Evolutionary conservation across 2,329 filamentous ascomycete genomes (phyloP), one percentile per base, ranked within the genome.

Genomic region (Tolypocladium amazonense): DNA sequence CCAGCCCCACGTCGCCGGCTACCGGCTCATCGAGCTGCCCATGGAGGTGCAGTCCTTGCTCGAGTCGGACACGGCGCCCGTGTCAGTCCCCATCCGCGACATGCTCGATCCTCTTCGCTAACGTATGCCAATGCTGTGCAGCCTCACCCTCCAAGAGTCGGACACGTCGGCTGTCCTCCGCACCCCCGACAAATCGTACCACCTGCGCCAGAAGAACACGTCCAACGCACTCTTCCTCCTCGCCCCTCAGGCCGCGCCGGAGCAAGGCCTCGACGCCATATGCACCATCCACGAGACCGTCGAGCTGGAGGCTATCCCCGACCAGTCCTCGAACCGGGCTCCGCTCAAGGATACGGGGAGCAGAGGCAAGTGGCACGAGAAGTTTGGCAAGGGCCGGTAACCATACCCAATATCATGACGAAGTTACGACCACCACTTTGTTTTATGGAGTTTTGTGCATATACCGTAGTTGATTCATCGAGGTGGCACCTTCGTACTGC

Each of bases 181-280:
- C 65, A 77, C 79, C 1, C 77, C 77, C 4, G 70, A 74, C 58
- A 80, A 78, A 65, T 80, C 78, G 20, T 88, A 85, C 72, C 77
- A 77, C 7, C 76, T 88, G 55, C 82, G 81, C 37, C 85, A 87
- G 67, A 87, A 87, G 69, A 87, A 87, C 69, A 87, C 85, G 0
- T 88, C 85, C 54, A 88, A 88, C 67, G 80, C 81, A n/a, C 76
- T 88, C 55, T 81, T 87, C 65, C 69, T 88, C 3, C 73, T 87
- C 38, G 69, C 73, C 33, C 72, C 77, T 6, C 45, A 61, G 55
- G 23, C 61, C 15, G 4, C 30, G 30, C 30, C 71, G 9, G 68
- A 72, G 37, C 64, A 71, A 1, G 74, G 75, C 14, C 64, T 87
- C 2, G 74, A 73, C 47, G 74, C 78, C 12, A 74, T 87, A 25